A percentile compares a stretch with the other conserved stretches of the same genome.
phyloP scores from a whole-genome alignment of 495 filamentous ascomycete species.

The Hypoxylon perforatum region DNA sequence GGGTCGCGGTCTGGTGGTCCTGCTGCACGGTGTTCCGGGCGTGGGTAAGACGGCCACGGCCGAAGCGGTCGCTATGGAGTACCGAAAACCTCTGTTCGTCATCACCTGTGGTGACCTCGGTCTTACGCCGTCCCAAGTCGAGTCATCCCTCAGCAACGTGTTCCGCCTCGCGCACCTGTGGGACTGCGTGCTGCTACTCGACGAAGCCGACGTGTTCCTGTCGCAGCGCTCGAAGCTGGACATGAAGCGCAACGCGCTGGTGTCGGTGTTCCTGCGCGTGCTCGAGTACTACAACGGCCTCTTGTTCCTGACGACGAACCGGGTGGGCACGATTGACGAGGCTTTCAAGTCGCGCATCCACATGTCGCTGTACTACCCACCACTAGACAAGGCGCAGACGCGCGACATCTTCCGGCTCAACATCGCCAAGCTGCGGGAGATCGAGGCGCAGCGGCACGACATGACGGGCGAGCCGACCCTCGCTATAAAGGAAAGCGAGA shows the following conservation, averaged over 20 bases:
- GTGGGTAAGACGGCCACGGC: constrained; percentile 72
- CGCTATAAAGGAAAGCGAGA: constrained; percentile 52
- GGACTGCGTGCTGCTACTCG: constrained; percentile 65
- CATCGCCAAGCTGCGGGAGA: constrained; percentile 61
- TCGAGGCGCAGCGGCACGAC: constrained; percentile 60
- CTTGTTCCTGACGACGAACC: constrained; percentile 65
- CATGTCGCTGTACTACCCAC: constrained; percentile 62
- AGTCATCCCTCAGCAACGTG: constrained; percentile 56
- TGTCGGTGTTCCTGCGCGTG: constrained; percentile 62
- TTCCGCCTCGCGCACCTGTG: constrained; percentile 65
- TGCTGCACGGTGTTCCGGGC: constrained; percentile 67
- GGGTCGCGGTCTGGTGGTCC: constrained; percentile 64
- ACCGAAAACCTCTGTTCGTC: constrained; percentile 61
- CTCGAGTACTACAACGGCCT: constrained; percentile 66
- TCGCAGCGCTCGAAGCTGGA: constrained; percentile 56
- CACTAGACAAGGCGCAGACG: constrained; percentile 77
- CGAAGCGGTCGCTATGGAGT: constrained; percentile 61
- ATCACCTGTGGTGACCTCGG: constrained; percentile 69
- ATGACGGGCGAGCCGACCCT: constrained; percentile 44
- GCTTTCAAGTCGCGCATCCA: constrained; percentile 64
- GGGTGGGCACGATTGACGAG: constrained; percentile 59
- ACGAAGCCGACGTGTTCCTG: constrained; percentile 66
- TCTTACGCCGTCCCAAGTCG: constrained; percentile 51
- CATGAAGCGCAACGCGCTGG: constrained; percentile 62
- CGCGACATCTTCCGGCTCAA: constrained; percentile 86